These are phyloP conservation scores for Cordyceps javanica DNA, from an alignment of 2,329 filamentous ascomycete species.

Conservation along the genomic window DNA sequence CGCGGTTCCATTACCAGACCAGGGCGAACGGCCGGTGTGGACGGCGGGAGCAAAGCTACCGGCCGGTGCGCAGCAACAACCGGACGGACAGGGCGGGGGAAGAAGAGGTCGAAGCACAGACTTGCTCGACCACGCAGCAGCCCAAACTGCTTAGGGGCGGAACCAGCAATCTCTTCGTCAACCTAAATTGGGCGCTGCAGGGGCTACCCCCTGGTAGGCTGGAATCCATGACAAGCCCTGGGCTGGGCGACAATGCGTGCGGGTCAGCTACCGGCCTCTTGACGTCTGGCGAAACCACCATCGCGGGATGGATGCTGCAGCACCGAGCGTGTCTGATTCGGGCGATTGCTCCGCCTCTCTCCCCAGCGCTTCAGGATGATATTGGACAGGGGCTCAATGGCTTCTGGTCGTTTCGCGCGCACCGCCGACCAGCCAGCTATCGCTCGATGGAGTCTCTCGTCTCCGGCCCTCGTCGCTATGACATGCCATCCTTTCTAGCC, in stretches of 20 bases:
- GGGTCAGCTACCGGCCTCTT: constrained; percentile 7
- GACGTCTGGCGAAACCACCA: constrained; percentile 4
- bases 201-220: constrained; percentile 2
- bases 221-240: constrained; percentile 1
- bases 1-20: neutral
- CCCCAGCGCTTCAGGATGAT: constrained; percentile 11
- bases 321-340: neutral
- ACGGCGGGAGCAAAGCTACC: neutral
- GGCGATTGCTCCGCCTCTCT: constrained; percentile 8
- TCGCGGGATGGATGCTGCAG: neutral
- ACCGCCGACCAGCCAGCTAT: neutral
- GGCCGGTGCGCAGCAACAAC: neutral
- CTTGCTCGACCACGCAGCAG: neutral
- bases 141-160: neutral
- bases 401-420: neutral
- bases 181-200: constrained; percentile 10
- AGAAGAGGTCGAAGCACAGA: constrained; percentile 4
- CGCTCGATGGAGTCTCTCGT: neutral
- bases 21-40: neutral
- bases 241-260: constrained; percentile 1
- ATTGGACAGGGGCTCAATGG: constrained; percentile 5
- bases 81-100: neutral
- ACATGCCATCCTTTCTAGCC: neutral
- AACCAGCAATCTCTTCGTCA: constrained; percentile 9
- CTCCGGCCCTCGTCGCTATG: neutral